Evolutionary conservation across 1,284 basidiomycete species (phyloP).

Genomic region (Cryptococcus sp.): DNA sequence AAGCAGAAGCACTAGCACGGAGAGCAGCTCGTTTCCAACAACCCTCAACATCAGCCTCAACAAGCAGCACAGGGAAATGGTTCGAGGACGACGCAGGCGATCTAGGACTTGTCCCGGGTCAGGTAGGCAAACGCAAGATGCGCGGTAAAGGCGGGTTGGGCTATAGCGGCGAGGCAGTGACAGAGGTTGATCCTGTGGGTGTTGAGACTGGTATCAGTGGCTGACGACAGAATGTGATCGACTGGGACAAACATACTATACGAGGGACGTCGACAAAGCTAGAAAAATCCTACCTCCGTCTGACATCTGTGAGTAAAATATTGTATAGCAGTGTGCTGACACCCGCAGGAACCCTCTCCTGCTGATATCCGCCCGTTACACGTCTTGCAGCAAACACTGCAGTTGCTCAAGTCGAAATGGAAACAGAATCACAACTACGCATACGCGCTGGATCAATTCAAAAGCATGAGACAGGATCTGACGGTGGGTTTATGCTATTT

Average conservation of each 20-base stretch:
- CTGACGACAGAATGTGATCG: conserved; percentile 75
- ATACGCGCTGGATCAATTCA: conserved; percentile 98
- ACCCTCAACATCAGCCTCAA: conserved; percentile 11
- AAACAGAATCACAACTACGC: conserved; percentile 73
- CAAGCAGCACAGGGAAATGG: conserved; percentile 22
- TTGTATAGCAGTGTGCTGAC: neutral
- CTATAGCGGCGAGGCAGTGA: conserved; percentile 35
- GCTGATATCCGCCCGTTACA: conserved; percentile 87
- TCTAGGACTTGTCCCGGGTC: conserved; percentile 19
- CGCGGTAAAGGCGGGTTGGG: conserved; percentile 39
- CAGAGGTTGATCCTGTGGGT: conserved; percentile 56
- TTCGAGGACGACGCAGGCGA: conserved; percentile 27
- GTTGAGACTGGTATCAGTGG: neutral
- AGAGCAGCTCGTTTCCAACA: conserved; percentile 44
- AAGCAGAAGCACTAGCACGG: conserved; percentile 43
- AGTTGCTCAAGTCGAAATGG: conserved; percentile 88
- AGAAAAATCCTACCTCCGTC: conserved; percentile 93
- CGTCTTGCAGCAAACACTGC: conserved; percentile 80
- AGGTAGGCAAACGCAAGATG: conserved; percentile 44
- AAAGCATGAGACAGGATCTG: conserved; percentile 94
- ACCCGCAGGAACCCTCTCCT: conserved; percentile 81
- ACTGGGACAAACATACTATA: conserved; percentile 96
- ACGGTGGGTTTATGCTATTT: conserved; percentile 66
- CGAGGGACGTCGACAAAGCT: conserved; percentile 84
- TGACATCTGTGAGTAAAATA: conserved; percentile 73